Evolutionary conservation across 2,329 filamentous ascomycete species (phyloP).

Genomic region (Scedosporium boydii): DNA sequence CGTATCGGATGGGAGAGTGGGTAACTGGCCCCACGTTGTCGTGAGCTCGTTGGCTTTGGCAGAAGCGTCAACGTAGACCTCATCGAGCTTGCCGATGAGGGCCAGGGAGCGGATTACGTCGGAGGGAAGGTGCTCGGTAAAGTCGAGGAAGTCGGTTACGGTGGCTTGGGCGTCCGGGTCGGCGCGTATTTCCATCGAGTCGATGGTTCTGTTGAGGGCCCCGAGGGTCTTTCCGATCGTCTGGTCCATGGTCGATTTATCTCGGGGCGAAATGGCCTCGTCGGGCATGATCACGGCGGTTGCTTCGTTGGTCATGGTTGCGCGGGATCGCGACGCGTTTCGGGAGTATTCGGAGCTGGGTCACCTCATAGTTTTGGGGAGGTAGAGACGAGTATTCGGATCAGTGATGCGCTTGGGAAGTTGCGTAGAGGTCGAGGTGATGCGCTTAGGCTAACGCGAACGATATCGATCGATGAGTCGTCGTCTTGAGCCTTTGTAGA

Average conservation of each 20-base stretch:
- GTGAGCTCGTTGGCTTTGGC: slow-evolving; percentile 46
- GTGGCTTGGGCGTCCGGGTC: slow-evolving; percentile 61
- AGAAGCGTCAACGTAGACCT: slow-evolving; percentile 47
- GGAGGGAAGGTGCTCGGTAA: slow-evolving; percentile 59
- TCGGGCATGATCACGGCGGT: slow-evolving; percentile 10
- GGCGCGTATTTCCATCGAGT: slow-evolving; percentile 39
- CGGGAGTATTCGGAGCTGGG: neutral
- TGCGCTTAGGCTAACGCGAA: neutral
- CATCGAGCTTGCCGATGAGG: slow-evolving; percentile 55
- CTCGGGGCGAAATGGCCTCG: slow-evolving; percentile 25
- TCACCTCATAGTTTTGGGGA: neutral
- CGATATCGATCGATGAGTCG: neutral
- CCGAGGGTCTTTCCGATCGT: slow-evolving; percentile 12
- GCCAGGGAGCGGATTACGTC: slow-evolving; percentile 58
- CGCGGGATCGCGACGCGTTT: neutral
- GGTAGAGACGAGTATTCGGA: neutral
- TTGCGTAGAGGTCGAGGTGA: neutral
- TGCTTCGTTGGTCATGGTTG: slow-evolving; percentile 6
- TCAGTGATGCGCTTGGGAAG: neutral
- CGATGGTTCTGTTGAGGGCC: slow-evolving; percentile 22
- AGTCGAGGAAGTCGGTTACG: slow-evolving; percentile 62
- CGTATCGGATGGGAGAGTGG: slow-evolving; percentile 34
- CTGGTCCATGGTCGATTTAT: slow-evolving; percentile 17
- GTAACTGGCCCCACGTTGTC: slow-evolving; percentile 46
- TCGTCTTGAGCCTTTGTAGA: neutral